phyloP scores from a whole-genome alignment of 2,329 filamentous ascomycete species.

The Ophiostoma australiae region DNA sequence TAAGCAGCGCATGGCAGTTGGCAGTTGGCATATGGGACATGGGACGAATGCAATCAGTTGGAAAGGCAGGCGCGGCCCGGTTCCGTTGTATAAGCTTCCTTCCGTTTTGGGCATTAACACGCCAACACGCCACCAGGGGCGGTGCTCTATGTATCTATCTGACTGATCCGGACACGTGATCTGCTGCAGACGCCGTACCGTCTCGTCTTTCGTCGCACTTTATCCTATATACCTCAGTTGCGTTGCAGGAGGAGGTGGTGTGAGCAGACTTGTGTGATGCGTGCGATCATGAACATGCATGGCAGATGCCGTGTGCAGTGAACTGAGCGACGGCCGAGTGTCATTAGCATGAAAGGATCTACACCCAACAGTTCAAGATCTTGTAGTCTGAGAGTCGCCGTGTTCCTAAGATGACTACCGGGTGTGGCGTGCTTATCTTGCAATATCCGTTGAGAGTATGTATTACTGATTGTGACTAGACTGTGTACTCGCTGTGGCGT shows the following conservation, averaged over 20 bases:
- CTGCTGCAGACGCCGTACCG: background rate
- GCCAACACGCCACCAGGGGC: too few species aligned
- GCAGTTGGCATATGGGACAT: background rate
- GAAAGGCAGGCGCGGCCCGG: background rate
- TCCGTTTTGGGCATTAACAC: constrained; percentile 5
- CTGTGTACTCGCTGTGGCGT: too few species aligned
- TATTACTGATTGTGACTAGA: too few species aligned
- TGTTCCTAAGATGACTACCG: too few species aligned
- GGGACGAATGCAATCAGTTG: background rate
- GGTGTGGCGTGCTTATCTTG: background rate
- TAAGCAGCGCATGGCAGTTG: background rate
- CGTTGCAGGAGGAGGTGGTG: background rate
- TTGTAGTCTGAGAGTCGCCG: too few species aligned
- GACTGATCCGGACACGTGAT: too few species aligned
- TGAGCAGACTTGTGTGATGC: background rate
- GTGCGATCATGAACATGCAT: background rate
- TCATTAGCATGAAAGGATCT: too few species aligned
- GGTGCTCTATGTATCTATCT: too few species aligned
- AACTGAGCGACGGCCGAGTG: too few species aligned
- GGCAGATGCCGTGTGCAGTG: background rate
- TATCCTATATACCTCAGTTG: background rate
- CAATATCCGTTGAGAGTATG: background rate
- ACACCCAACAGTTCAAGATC: too few species aligned
- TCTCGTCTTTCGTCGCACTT: too few species aligned
- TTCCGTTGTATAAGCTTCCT: background rate